Conservation (phyloP, 768 basidiomycete species). For the Boletus barrowsii region DNA sequence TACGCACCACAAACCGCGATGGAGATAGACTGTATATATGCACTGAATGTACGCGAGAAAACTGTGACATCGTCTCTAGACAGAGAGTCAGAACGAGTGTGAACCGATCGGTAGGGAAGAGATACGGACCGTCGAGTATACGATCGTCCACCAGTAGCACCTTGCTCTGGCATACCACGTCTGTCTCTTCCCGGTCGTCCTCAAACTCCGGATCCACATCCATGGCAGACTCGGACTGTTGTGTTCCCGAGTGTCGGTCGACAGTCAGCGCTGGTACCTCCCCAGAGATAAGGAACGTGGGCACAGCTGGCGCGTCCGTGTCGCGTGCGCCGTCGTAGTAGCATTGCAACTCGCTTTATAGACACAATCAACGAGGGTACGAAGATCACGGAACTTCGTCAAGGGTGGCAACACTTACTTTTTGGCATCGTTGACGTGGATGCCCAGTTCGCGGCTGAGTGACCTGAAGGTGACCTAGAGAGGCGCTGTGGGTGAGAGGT, state of each 20-base stretch:
- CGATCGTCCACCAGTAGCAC: slow-evolving; percentile 60
- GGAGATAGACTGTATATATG: slow-evolving; percentile 75
- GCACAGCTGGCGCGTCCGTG: slow-evolving; percentile 33
- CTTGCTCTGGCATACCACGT: slow-evolving; percentile 43
- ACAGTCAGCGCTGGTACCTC: slow-evolving; percentile 34
- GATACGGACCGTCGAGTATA: slow-evolving; percentile 55
- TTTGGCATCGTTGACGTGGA: slow-evolving; percentile 79
- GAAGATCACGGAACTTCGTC: too few relatives aligned
- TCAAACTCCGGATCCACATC: slow-evolving; percentile 41
- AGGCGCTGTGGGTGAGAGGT: background rate
- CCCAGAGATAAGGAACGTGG: slow-evolving; percentile 75
- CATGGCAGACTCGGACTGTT: slow-evolving; percentile 15
- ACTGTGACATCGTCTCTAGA: slow-evolving; percentile 53
- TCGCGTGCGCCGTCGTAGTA: slow-evolving; percentile 49
- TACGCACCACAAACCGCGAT: slow-evolving; percentile 47
- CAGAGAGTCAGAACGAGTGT: too few relatives aligned
- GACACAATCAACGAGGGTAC: background rate
- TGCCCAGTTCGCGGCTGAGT: slow-evolving; percentile 63
- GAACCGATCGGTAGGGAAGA: background rate
- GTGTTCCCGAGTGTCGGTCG: background rate
- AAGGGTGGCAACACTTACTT: slow-evolving; percentile 44
- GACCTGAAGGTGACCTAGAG: slow-evolving; percentile 75
- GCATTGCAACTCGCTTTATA: slow-evolving; percentile 55
- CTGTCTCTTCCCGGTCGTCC: slow-evolving; percentile 38
- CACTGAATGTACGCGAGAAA: slow-evolving; percentile 48